phyloP scores from a whole-genome alignment of 352 stramenopile species.

The Phytophthora aleatoria region DNA sequence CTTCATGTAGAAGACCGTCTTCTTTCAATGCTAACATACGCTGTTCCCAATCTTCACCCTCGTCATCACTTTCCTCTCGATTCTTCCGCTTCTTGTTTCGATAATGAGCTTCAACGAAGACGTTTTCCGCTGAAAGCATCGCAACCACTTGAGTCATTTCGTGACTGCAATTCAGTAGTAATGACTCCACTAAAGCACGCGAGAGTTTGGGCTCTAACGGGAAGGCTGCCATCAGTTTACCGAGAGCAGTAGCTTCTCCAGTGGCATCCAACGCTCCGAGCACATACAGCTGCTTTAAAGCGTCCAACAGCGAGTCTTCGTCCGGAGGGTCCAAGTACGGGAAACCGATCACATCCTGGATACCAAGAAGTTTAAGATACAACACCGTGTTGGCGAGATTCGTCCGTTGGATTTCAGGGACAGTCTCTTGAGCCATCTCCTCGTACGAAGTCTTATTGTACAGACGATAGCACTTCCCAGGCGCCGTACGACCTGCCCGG shows the following conservation, averaged over 20 bases:
- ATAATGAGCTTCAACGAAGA: constrained; percentile 54
- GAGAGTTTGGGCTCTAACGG: constrained; percentile 81
- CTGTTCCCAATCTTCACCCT: constrained; percentile 38
- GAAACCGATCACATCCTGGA: constrained; percentile 76
- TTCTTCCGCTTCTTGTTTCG: constrained; percentile 5
- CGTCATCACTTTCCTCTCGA: constrained; percentile 22
- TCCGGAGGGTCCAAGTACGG: constrained; percentile 72
- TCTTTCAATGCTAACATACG: constrained; percentile 48
- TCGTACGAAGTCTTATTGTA: constrained; percentile 98
- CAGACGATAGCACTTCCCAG: constrained; percentile 98
- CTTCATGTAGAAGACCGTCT: constrained; percentile 51
- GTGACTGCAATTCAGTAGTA: constrained; percentile 55
- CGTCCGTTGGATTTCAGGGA: constrained; percentile 97
- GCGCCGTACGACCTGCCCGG: constrained; percentile 94
- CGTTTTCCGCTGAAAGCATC: constrained; percentile 86
- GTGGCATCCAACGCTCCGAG: constrained; percentile 62
- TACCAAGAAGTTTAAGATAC: constrained; percentile 75
- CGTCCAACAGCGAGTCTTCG: constrained; percentile 72
- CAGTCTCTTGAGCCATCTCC: constrained; percentile 96
- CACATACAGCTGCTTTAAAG: constrained; percentile 75
- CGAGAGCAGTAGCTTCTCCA: constrained; percentile 62
- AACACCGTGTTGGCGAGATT: constrained; percentile 96
- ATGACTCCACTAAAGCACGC: constrained; percentile 64
- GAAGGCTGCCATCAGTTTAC: constrained; percentile 84
- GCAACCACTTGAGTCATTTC: constrained; percentile 78